Evolutionary conservation across 2,329 filamentous ascomycete genomes (phyloP).

Genomic region (Hymenoscyphus albidus): DNA sequence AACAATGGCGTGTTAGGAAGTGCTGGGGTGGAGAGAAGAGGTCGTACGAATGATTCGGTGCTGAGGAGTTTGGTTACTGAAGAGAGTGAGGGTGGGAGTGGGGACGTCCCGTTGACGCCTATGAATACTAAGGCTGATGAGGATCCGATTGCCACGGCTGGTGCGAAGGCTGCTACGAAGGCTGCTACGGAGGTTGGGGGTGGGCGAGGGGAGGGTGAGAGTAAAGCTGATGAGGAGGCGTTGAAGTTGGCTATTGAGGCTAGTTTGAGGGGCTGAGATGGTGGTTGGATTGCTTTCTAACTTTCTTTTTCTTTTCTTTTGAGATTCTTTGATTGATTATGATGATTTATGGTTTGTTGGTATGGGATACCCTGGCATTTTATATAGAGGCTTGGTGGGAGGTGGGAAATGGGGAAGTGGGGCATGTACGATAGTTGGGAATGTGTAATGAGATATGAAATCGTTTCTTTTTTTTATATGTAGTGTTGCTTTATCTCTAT

Average conservation of each 20-base stretch:
- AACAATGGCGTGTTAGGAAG: constrained; percentile 31
- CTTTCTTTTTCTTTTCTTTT: neutral
- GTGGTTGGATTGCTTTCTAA: neutral
- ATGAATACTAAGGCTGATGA: constrained; percentile 1
- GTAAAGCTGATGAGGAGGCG: constrained; percentile 52
- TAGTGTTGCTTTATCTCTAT: too few relatives aligned
- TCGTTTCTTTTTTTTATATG: too few relatives aligned
- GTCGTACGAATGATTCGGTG: neutral
- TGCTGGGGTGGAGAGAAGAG: constrained; percentile 30
- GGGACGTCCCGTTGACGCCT: constrained; percentile 50
- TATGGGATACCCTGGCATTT: too few relatives aligned
- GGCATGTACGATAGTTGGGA: too few relatives aligned
- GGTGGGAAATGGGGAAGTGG: too few relatives aligned
- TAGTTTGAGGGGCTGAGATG: constrained; percentile 42
- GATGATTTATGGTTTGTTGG: too few relatives aligned
- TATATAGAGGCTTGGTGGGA: too few relatives aligned
- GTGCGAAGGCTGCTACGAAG: neutral
- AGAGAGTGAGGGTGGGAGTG: neutral
- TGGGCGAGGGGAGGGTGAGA: neutral
- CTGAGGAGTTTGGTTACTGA: neutral
- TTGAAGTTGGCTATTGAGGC: constrained; percentile 51
- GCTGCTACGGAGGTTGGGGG: constrained; percentile 1
- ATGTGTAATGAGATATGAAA: too few relatives aligned
- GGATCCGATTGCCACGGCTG: neutral
- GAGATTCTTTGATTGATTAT: neutral